These are phyloP conservation scores for Cystofilobasidium capitatum DNA, from an alignment of 768 basidiomycete genomes.

Conservation along the genomic window DNA sequence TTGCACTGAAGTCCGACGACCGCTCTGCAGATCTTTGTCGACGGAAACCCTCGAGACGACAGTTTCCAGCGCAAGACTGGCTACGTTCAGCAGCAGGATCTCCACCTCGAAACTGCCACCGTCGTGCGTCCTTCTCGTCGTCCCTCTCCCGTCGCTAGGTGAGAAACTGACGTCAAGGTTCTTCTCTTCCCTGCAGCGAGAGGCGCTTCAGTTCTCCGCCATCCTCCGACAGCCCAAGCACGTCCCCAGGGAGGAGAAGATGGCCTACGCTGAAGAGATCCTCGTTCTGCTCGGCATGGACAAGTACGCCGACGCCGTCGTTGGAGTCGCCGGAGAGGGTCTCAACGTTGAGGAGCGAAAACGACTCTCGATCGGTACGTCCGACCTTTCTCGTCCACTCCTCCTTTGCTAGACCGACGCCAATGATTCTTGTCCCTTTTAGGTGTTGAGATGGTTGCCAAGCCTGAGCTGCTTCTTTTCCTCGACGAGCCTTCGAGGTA, in stretches of 20 bases:
- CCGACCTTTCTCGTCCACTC: conserved; percentile 30
- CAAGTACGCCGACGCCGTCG: conserved; percentile 37
- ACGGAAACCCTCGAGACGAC: conserved; percentile 40
- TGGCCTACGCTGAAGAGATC: conserved; percentile 46
- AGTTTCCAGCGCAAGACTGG: conserved; percentile 44
- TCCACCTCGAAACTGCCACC: conserved; percentile 13
- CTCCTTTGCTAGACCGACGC: neutral
- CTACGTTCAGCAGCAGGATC: conserved; percentile 37
- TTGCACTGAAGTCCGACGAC: neutral
- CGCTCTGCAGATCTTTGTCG: conserved; percentile 36
- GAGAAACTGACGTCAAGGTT: conserved; percentile 39
- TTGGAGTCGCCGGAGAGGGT: conserved; percentile 39
- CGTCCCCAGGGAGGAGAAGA: conserved; percentile 30
- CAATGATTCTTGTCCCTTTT: neutral
- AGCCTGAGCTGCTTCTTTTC: conserved; percentile 42
- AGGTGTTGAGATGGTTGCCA: conserved; percentile 28
- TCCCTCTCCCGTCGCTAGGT: conserved; percentile 22
- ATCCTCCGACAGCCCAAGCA: conserved; percentile 41
- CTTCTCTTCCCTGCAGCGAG: too few relatives aligned
- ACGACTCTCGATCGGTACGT: conserved; percentile 34
- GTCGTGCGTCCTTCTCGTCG: too few relatives aligned
- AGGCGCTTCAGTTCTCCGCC: conserved; percentile 43
- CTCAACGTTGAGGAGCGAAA: conserved; percentile 34
- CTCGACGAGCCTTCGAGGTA: conserved; percentile 45
- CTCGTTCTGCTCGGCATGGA: conserved; percentile 30